Conservation (phyloP, 73 alveolate genomes). For the Durusdinium trenchii region DNA sequence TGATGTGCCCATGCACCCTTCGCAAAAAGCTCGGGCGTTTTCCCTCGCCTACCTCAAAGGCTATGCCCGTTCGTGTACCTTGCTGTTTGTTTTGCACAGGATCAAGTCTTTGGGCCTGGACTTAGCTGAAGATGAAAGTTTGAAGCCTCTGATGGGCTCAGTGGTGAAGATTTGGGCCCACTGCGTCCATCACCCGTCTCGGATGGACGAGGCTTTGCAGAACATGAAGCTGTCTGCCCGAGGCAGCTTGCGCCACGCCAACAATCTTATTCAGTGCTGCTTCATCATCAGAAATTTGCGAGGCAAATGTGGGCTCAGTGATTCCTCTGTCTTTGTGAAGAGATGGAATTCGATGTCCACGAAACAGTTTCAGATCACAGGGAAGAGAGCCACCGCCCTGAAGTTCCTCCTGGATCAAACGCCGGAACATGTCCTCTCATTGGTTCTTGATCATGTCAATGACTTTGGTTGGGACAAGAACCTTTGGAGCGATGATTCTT, state of each 20-base stretch:
- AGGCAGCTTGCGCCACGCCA: background rate
- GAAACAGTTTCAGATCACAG: background rate
- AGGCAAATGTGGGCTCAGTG: background rate
- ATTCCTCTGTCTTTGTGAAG: background rate
- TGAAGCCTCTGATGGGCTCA: background rate
- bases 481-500: background rate
- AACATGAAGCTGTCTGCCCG: background rate
- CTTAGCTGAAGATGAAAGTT: background rate
- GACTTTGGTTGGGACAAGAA: background rate
- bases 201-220: background rate
- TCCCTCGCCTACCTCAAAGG: constrained; percentile 5
- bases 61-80: background rate
- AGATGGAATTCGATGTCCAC: constrained; percentile 16
- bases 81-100: background rate
- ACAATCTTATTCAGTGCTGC: background rate
- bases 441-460: background rate
- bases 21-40: background rate
- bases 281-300: background rate
- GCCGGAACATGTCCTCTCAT: background rate
- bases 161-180: background rate
- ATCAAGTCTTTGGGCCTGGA: background rate
- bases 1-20: background rate
- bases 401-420: background rate
- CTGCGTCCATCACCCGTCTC: background rate
- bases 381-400: background rate